phyloP scores from a whole-genome alignment of 306 rosid genomes.

The Castanea sativa region DNA sequence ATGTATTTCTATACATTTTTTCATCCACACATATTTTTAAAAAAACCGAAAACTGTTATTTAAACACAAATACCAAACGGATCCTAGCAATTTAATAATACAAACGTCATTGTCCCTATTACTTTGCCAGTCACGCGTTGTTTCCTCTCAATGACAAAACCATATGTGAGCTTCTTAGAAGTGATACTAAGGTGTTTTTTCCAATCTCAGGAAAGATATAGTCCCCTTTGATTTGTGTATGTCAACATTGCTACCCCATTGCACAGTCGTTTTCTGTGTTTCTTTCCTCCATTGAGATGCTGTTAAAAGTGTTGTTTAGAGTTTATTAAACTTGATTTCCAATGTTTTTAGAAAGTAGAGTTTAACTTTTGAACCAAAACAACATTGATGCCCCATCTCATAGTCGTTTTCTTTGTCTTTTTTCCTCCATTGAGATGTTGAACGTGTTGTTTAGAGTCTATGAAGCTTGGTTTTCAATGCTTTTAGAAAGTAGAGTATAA shows the following conservation, averaged over 20 bases:
- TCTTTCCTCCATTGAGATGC: not conserved
- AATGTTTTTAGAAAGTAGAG: not conserved
- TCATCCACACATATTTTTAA: too few species aligned
- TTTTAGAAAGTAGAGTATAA: not conserved
- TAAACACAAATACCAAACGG: too few species aligned
- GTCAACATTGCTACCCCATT: not conserved
- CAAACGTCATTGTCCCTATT: not conserved
- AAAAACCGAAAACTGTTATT: too few species aligned
- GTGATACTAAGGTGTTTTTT: not conserved
- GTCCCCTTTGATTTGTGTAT: constrained; percentile 1
- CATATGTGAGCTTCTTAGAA: constrained; percentile 10
- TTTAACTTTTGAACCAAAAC: not conserved
- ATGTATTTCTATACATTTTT: too few species aligned
- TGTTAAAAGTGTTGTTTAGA: not conserved
- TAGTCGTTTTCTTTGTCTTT: not conserved
- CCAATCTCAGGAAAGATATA: constrained; percentile 17
- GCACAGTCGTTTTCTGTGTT: not conserved
- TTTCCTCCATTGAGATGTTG: not conserved
- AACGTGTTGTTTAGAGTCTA: too few species aligned
- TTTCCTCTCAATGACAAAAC: constrained; percentile 5
- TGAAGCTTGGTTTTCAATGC: not conserved
- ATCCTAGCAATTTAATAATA: not conserved
- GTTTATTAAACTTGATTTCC: not conserved
- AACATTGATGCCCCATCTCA: too few species aligned
- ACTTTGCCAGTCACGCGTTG: not conserved